Conservation (phyloP, 371 early-diverging fungal genomes). For the Syncephalis plumigaleata region DNA sequence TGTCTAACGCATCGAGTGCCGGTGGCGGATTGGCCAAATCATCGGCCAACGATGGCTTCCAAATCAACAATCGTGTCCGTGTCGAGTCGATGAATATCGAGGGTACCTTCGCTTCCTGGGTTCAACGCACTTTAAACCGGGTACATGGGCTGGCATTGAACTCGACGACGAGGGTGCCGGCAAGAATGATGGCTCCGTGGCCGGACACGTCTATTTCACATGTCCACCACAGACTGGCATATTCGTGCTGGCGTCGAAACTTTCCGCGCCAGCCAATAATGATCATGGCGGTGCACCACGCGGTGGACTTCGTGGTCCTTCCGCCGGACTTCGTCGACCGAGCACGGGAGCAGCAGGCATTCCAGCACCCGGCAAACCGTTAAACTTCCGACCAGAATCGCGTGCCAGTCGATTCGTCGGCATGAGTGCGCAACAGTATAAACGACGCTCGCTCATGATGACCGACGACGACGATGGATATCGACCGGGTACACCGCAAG, state of each 20-base stretch:
- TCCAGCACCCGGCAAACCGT: no score
- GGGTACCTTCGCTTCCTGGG: constrained; percentile 60
- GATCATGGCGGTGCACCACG: constrained; percentile 13
- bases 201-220: constrained; percentile 49
- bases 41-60: not conserved
- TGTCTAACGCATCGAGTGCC: no score
- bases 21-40: no score
- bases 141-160: constrained; percentile 66
- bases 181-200: constrained; percentile 60
- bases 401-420: no score
- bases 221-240: constrained; percentile 49
- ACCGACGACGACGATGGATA: no score
- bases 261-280: constrained; percentile 20
- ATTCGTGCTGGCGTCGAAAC: constrained; percentile 44
- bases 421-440: no score
- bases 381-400: no score
- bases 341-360: no score
- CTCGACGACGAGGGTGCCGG: constrained; percentile 49
- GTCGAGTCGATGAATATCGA: constrained; percentile 45
- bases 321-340: no score
- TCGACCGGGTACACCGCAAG: no score
- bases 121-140: constrained; percentile 42
- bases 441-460: no score
- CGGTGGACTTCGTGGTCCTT: constrained; percentile 1
- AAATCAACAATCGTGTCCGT: constrained; percentile 39